These are phyloP conservation scores for Alopecurus myosuroides DNA, from an alignment of 176 grass and related monocot species.

Conservation along the genomic window DNA sequence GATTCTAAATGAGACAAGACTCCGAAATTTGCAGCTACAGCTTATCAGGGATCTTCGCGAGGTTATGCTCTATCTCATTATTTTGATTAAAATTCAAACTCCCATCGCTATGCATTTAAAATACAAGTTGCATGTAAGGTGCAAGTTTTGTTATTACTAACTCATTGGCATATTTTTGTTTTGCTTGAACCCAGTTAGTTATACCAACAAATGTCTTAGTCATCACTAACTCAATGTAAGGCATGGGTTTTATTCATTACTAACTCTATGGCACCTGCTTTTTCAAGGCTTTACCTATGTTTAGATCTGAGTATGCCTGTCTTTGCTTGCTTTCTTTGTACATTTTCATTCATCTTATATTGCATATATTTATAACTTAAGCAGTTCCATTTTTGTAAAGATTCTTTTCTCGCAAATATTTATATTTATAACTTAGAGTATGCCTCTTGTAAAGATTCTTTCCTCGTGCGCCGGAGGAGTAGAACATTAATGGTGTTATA, in stretches of 20 bases:
- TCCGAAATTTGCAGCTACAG: slow-evolving; percentile 93
- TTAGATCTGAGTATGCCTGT: slow-evolving; percentile 3
- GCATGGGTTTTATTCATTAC: not conserved
- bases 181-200: slow-evolving; percentile 8
- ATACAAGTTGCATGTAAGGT: not conserved
- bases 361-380: not conserved
- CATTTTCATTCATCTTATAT: not conserved
- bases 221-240: not conserved
- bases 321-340: not conserved
- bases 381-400: too few species aligned
- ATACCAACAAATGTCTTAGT: not conserved
- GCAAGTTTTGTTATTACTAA: not conserved
- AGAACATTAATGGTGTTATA: not conserved
- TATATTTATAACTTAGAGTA: not conserved
- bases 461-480: too few species aligned
- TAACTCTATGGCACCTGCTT: not conserved
- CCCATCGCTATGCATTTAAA: not conserved
- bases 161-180: not conserved
- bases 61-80: slow-evolving; percentile 42
- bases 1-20: slow-evolving; percentile 96
- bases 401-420: not conserved
- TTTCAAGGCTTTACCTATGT: slow-evolving; percentile 7
- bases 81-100: not conserved
- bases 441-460: not conserved
- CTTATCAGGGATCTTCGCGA: slow-evolving; percentile 96